phyloP scores from a whole-genome alignment of 768 basidiomycete species.

The Mycena filopes region DNA sequence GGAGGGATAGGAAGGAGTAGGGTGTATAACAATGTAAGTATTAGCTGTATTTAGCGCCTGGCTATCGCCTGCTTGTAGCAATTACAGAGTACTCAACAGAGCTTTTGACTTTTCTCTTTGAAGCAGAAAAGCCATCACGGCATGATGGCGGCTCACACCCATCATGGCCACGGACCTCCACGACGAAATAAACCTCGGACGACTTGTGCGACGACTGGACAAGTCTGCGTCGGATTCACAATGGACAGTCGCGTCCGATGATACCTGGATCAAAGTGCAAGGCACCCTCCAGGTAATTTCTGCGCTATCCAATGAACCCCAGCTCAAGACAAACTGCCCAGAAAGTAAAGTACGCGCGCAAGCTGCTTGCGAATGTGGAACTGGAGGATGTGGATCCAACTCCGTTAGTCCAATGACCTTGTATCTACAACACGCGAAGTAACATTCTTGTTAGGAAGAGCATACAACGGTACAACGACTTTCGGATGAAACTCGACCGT shows the following conservation, averaged over 20 bases:
- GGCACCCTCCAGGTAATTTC: constrained; percentile 64
- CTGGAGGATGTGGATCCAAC: constrained; percentile 55
- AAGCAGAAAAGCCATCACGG: too few species aligned
- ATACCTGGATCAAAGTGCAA: constrained; percentile 66
- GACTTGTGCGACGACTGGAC: constrained; percentile 71
- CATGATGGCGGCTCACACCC: too few species aligned
- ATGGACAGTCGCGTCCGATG: constrained; percentile 44
- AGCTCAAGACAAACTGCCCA: constrained; percentile 20
- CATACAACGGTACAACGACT: constrained; percentile 55
- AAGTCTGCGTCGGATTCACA: constrained; percentile 55
- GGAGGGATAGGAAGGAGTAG: too few species aligned
- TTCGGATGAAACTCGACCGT: constrained; percentile 61
- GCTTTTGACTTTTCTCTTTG: too few species aligned
- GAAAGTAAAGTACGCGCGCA: constrained; percentile 66
- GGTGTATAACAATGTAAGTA: too few species aligned
- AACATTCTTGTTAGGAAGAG: constrained; percentile 47
- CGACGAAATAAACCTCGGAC: constrained; percentile 74
- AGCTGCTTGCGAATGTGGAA: constrained; percentile 69
- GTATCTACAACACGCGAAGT: constrained; percentile 5
- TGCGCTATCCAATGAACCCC: too few species aligned
- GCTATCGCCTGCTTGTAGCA: too few species aligned
- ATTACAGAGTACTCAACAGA: too few species aligned
- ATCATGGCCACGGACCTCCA: constrained; percentile 45
- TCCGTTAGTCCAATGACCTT: constrained; percentile 47
- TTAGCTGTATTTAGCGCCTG: too few species aligned